Evolutionary conservation across 1,284 basidiomycete species (phyloP).

Genomic region (Austroboletus novae-zelandiae): DNA sequence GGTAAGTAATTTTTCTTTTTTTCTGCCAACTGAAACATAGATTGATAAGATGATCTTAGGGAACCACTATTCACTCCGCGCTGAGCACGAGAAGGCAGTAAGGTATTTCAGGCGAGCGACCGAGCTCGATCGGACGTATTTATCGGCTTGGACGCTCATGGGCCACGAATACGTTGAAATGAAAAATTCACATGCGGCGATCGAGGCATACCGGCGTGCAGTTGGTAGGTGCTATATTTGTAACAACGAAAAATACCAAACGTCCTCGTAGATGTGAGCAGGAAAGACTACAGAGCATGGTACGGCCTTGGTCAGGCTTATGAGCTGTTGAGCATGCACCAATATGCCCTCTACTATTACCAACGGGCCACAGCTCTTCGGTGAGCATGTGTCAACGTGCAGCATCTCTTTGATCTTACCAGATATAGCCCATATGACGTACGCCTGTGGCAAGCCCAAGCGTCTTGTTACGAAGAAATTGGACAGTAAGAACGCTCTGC

Average conservation of each 20-base stretch:
- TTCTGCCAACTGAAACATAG: background rate
- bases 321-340: slow-evolving; percentile 93
- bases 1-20: slow-evolving; percentile 51
- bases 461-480: slow-evolving; percentile 91
- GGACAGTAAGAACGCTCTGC: slow-evolving; percentile 54
- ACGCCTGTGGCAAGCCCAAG: slow-evolving; percentile 94
- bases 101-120: slow-evolving; percentile 94
- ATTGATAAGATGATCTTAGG: slow-evolving; percentile 46
- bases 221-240: slow-evolving; percentile 61
- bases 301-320: slow-evolving; percentile 98
- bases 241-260: background rate
- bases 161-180: slow-evolving; percentile 99
- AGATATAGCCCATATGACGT: slow-evolving; percentile 86
- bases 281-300: slow-evolving; percentile 98
- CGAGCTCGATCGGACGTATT: slow-evolving; percentile 90
- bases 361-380: slow-evolving; percentile 91
- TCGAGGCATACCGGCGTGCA: slow-evolving; percentile 95
- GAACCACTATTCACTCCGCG: slow-evolving; percentile 92
- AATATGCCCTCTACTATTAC: slow-evolving; percentile 96
- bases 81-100: slow-evolving; percentile 94
- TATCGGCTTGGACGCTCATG: slow-evolving; percentile 99
- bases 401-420: slow-evolving; percentile 9
- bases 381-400: slow-evolving; percentile 40
- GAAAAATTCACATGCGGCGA: slow-evolving; percentile 98
- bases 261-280: slow-evolving; percentile 71